Conservation (phyloP, 345 rosid species). For the Geranium rotundifolium region DNA sequence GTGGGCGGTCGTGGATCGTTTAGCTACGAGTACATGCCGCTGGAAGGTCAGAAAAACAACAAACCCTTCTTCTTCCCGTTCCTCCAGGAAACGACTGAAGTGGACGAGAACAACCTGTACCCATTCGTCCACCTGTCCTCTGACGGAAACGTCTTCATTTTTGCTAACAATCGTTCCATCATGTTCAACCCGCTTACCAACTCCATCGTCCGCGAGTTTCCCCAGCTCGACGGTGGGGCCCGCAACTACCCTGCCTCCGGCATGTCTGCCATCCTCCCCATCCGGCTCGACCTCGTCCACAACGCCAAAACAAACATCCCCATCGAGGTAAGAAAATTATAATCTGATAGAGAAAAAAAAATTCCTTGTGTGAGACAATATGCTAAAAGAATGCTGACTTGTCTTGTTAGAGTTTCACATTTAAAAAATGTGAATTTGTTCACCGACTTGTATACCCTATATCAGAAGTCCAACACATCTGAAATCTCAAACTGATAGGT, state of each 20-base stretch:
- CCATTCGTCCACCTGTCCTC: slow-evolving; percentile 57
- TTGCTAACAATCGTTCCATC: slow-evolving; percentile 39
- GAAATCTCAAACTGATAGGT: too few relatives aligned
- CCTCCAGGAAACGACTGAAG: slow-evolving; percentile 20
- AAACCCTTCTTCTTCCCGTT: slow-evolving; percentile 31
- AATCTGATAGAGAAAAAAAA: too few relatives aligned
- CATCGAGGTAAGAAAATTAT: too few relatives aligned
- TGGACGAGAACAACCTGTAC: slow-evolving; percentile 37
- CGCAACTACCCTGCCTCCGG: slow-evolving; percentile 53
- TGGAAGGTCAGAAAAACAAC: slow-evolving; percentile 6
- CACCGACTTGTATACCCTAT: too few relatives aligned
- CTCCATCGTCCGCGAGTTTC: slow-evolving; percentile 26
- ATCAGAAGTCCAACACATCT: too few relatives aligned
- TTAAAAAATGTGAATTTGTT: too few relatives aligned
- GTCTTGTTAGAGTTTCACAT: too few relatives aligned
- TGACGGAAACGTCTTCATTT: slow-evolving; percentile 36
- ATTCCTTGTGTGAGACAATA: neutral
- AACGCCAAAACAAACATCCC: too few relatives aligned
- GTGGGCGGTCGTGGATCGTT: slow-evolving; percentile 30
- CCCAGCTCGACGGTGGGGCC: slow-evolving; percentile 42
- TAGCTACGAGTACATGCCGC: slow-evolving; percentile 28
- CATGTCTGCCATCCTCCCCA: slow-evolving; percentile 35
- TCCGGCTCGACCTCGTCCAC: slow-evolving; percentile 9
- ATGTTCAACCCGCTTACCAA: slow-evolving; percentile 25
- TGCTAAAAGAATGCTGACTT: slow-evolving; percentile 17